These are phyloP conservation scores for Mortierella sp. DNA, from an alignment of 371 early-diverging fungal species.

Conservation along the genomic window DNA sequence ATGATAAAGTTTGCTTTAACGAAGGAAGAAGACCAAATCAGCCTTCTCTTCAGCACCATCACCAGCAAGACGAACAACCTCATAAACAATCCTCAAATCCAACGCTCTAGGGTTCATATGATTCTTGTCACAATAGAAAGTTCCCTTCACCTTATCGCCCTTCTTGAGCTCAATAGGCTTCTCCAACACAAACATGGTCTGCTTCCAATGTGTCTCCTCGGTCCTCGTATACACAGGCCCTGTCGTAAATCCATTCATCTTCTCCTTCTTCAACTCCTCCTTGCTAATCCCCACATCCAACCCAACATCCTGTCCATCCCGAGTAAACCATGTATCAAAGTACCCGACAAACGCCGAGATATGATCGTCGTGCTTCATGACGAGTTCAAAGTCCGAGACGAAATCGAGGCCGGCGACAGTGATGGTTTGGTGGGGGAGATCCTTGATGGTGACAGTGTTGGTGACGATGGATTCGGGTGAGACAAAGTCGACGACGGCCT, in stretches of 20 bases:
- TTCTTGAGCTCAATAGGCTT: conserved; percentile 61
- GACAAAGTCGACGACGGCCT: conserved; percentile 77
- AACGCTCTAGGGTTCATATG: conserved; percentile 70
- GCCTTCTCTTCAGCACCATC: conserved; percentile 26
- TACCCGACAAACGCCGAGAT: conserved; percentile 85
- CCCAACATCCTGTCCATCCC: conserved; percentile 71
- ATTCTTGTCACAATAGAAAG: conserved; percentile 71
- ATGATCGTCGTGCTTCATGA: conserved; percentile 69
- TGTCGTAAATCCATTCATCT: conserved; percentile 50
- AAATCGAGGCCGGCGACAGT: conserved; percentile 67
- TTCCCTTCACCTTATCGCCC: conserved; percentile 65
- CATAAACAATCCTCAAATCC: conserved; percentile 71
- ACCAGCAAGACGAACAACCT: conserved; percentile 35
- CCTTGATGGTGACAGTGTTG: conserved; percentile 75
- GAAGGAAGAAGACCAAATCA: conserved; percentile 49
- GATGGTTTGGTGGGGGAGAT: conserved; percentile 75
- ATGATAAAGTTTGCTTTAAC: conserved; percentile 13
- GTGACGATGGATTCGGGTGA: conserved; percentile 77
- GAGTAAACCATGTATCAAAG: conserved; percentile 89
- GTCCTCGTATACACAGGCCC: conserved; percentile 55
- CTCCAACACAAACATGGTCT: conserved; percentile 72
- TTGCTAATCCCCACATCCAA: conserved; percentile 53
- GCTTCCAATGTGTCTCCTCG: conserved; percentile 77
- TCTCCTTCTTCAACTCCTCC: conserved; percentile 39
- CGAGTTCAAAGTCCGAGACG: conserved; percentile 71